Percentiles rank a stretch among this genome's conserved stretches.
Evolutionary conservation across 345 rosid species (phyloP).

Genomic region (Clausena lansium): DNA sequence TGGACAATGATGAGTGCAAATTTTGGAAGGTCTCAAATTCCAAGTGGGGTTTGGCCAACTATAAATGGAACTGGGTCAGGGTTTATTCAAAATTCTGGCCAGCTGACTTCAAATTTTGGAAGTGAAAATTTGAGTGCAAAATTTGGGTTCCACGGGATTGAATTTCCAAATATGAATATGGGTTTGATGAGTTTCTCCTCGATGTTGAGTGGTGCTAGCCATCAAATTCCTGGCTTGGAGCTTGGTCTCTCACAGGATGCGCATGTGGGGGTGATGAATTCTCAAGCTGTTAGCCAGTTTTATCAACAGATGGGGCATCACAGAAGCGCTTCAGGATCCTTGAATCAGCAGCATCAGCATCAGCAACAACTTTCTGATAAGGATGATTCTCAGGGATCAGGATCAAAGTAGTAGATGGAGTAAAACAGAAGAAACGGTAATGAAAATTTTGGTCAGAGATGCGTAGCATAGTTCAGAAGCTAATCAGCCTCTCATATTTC

Average conservation of each 20-base stretch:
- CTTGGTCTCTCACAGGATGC: slow-evolving; percentile 68
- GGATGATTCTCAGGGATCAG: slow-evolving; percentile 57
- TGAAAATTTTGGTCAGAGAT: slow-evolving; percentile 11
- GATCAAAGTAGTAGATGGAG: slow-evolving; percentile 41
- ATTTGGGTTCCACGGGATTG: slow-evolving; percentile 51
- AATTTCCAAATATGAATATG: slow-evolving; percentile 45
- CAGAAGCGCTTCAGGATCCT: slow-evolving; percentile 28
- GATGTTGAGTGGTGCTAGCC: slow-evolving; percentile 39
- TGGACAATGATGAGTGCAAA: slow-evolving; percentile 43
- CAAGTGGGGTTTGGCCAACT: slow-evolving; percentile 42
- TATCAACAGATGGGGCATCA: slow-evolving; percentile 58
- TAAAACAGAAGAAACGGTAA: slow-evolving; percentile 2
- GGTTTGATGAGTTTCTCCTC: slow-evolving; percentile 57
- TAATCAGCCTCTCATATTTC: not conserved
- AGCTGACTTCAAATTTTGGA: slow-evolving; percentile 36
- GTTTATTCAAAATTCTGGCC: slow-evolving; percentile 35
- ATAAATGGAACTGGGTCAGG: slow-evolving; percentile 44
- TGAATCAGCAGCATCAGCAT: slow-evolving; percentile 41
- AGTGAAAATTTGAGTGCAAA: slow-evolving; percentile 33
- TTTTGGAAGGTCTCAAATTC: slow-evolving; percentile 34
- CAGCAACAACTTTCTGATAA: slow-evolving; percentile 36
- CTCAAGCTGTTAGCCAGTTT: slow-evolving; percentile 50
- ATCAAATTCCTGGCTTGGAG: slow-evolving; percentile 58
- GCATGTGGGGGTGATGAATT: slow-evolving; percentile 47
- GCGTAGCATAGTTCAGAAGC: slow-evolving; percentile 6